Percentiles rank a stretch among this genome's conserved stretches.
Evolutionary conservation across 176 grass and related monocot species (phyloP).

Genomic region (Elymus sibiricus): DNA sequence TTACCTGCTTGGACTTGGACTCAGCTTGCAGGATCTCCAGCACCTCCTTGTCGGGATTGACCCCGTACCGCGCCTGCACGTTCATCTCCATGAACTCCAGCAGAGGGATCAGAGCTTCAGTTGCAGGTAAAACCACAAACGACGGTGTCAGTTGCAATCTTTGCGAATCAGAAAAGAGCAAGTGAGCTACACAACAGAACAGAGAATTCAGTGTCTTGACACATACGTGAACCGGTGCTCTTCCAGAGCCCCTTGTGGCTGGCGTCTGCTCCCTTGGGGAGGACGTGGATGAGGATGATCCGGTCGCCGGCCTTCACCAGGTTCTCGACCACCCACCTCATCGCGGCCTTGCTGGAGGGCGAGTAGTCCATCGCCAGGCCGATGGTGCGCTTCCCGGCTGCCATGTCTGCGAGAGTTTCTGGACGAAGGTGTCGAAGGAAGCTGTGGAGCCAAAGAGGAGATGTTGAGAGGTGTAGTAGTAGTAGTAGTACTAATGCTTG

Average conservation of each 20-base stretch:
- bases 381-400: constrained; percentile 32
- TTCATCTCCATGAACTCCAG: constrained; percentile 81
- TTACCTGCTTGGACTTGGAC: constrained; percentile 65
- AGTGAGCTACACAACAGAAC: neutral
- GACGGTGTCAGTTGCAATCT: neutral
- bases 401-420: constrained; percentile 21
- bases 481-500: too few species aligned
- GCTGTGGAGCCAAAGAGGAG: neutral
- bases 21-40: constrained; percentile 54
- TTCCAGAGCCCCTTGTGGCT: constrained; percentile 74
- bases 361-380: constrained; percentile 88
- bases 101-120: constrained; percentile 79
- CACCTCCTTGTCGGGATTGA: constrained; percentile 57
- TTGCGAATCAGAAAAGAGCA: neutral
- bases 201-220: neutral
- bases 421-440: constrained; percentile 16
- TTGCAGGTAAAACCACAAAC: neutral
- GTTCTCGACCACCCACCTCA: constrained; percentile 51
- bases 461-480: neutral
- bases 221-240: constrained; percentile 51
- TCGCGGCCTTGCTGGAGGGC: constrained; percentile 63
- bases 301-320: constrained; percentile 41
- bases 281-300: constrained; percentile 63
- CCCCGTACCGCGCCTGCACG: constrained; percentile 46
- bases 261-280: constrained; percentile 44